Percentiles rank a stretch among this genome's conserved stretches.
Evolutionary conservation across 2,329 filamentous ascomycete species (phyloP).

Genomic region (Pseudogymnoascus destructans): DNA sequence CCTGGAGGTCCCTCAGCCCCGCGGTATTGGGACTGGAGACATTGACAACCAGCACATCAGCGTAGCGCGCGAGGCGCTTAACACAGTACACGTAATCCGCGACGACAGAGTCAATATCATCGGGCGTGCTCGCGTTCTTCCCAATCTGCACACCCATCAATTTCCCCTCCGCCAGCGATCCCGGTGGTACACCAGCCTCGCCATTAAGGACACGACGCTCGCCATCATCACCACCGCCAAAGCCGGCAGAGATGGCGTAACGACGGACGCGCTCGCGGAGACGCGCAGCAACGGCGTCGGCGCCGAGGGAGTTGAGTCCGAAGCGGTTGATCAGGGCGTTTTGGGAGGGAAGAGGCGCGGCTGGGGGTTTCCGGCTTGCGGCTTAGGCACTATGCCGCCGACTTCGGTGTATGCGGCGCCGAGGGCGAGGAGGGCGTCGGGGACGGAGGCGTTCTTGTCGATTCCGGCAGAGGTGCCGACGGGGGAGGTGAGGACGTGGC

Average conservation of each 20-base stretch:
- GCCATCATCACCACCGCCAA: constrained; percentile 46
- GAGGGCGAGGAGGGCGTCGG: constrained; percentile 69
- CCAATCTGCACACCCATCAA: constrained; percentile 84
- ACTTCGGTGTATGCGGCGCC: constrained; percentile 85
- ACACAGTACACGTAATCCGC: constrained; percentile 84
- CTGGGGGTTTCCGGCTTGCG: constrained; percentile 76
- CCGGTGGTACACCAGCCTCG: constrained; percentile 62
- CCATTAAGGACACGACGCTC: constrained; percentile 68
- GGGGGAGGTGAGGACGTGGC: constrained; percentile 65
- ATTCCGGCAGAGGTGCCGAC: constrained; percentile 91
- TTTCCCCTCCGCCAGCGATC: constrained; percentile 63
- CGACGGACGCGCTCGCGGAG: constrained; percentile 65
- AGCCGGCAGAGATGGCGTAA: constrained; percentile 59
- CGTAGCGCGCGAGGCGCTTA: constrained; percentile 67
- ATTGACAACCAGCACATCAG: constrained; percentile 94
- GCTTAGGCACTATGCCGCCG: constrained; percentile 75
- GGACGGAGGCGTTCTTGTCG: constrained; percentile 86
- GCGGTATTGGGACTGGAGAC: constrained; percentile 95
- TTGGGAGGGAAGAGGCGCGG: constrained; percentile 77
- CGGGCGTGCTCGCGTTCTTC: constrained; percentile 90
- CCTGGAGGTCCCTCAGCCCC: constrained; percentile 76
- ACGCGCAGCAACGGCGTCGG: constrained; percentile 70
- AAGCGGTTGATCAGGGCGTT: constrained; percentile 91
- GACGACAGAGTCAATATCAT: constrained; percentile 72
- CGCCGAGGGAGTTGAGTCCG: constrained; percentile 83